A percentile compares a stretch with the other conserved stretches of the same genome.
These are phyloP conservation scores for Boletus bicolor DNA, from an alignment of 768 basidiomycete species.

Conservation along the genomic window DNA sequence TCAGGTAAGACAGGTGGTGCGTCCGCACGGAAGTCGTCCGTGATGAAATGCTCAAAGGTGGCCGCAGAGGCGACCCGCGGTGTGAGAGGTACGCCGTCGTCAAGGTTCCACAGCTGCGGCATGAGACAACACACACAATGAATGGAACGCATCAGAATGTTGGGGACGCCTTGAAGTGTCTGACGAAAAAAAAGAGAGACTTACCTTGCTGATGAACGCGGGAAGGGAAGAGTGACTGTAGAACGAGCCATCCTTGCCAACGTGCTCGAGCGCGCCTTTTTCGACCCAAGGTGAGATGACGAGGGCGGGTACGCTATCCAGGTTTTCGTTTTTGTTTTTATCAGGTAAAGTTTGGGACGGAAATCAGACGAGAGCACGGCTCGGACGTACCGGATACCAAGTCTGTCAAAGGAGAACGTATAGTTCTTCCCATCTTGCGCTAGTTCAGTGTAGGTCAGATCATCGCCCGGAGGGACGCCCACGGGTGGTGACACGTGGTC, in stretches of 20 bases:
- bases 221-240: slow-evolving; percentile 26
- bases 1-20: slow-evolving; percentile 13
- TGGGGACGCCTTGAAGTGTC: not conserved
- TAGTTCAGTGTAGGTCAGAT: slow-evolving; percentile 22
- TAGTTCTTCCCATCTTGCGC: slow-evolving; percentile 19
- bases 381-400: slow-evolving; percentile 21
- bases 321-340: too few relatives aligned
- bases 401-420: slow-evolving; percentile 23
- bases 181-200: too few relatives aligned
- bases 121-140: too few relatives aligned
- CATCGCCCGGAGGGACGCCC: slow-evolving; percentile 22
- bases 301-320: slow-evolving; percentile 19
- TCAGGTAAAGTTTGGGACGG: not conserved
- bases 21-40: slow-evolving; percentile 19
- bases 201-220: slow-evolving; percentile 22
- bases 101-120: slow-evolving; percentile 25
- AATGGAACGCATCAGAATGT: not conserved
- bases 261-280: slow-evolving; percentile 17
- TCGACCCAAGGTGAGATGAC: slow-evolving; percentile 25
- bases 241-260: not conserved
- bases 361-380: not conserved
- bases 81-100: slow-evolving; percentile 20
- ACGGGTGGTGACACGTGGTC: slow-evolving; percentile 24
- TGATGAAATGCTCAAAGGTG: slow-evolving; percentile 25
- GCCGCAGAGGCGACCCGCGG: slow-evolving; percentile 20